phyloP scores from a whole-genome alignment of 768 basidiomycete species.

The Mycena belliarum region DNA sequence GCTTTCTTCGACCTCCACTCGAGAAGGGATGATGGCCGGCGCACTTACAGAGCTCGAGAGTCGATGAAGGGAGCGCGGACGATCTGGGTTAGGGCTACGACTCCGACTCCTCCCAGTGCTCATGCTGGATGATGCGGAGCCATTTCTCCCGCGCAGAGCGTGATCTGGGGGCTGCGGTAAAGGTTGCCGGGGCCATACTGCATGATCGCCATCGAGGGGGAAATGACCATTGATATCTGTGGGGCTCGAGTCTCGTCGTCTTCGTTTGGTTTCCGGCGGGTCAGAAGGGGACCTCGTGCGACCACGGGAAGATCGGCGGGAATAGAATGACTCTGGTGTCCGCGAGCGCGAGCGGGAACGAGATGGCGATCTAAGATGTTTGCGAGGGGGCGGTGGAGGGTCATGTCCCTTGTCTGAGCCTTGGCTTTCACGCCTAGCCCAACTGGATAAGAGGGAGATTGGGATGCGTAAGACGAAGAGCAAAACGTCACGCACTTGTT shows the following conservation, averaged over 20 bases:
- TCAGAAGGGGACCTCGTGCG: constrained; percentile 63
- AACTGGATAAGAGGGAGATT: constrained; percentile 41
- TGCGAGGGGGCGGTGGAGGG: constrained; percentile 42
- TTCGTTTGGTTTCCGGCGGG: constrained; percentile 60
- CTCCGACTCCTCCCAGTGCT: constrained; percentile 60
- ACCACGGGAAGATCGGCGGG: constrained; percentile 62
- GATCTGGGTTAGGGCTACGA: constrained; percentile 49
- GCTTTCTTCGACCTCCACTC: constrained; percentile 21
- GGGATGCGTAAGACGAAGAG: not conserved
- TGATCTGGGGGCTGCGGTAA: constrained; percentile 28
- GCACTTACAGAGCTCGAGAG: constrained; percentile 41
- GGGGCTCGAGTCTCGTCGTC: constrained; percentile 52
- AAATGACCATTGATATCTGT: constrained; percentile 41
- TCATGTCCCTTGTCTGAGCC: constrained; percentile 39
- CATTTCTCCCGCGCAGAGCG: constrained; percentile 42
- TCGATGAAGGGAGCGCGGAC: constrained; percentile 57
- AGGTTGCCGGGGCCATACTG: constrained; percentile 31
- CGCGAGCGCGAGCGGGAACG: constrained; percentile 61
- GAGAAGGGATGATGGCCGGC: constrained; percentile 36
- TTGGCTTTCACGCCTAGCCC: constrained; percentile 61
- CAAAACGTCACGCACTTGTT: constrained; percentile 79
- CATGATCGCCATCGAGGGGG: constrained; percentile 47
- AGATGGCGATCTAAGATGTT: constrained; percentile 48
- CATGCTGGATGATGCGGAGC: constrained; percentile 55
- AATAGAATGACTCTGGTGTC: constrained; percentile 68